Percentiles rank a stretch among this genome's conserved stretches.
These are phyloP conservation scores for Eruca vesicaria DNA, from an alignment of 441 rosid genomes.

Conservation along the genomic window DNA sequence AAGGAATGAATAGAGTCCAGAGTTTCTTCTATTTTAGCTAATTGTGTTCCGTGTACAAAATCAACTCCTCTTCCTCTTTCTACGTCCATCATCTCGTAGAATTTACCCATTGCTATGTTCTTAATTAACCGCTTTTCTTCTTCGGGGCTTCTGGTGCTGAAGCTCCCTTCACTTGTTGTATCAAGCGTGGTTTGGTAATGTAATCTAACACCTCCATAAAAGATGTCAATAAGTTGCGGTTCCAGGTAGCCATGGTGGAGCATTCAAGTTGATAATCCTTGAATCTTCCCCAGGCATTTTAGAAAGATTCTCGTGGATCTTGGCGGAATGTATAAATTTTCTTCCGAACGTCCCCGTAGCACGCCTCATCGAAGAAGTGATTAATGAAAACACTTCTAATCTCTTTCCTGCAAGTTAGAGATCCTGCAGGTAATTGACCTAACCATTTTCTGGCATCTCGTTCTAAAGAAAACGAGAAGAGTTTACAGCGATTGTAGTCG, in stretches of 20 bases:
- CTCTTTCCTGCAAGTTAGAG: not conserved
- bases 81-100: not conserved
- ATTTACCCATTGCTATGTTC: not conserved
- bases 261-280: not conserved
- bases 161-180: not conserved
- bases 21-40: not conserved
- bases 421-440: not conserved
- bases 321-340: not conserved
- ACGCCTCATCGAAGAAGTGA: not conserved
- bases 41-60: not conserved
- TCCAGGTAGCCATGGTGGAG: not conserved
- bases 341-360: not conserved
- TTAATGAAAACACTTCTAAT: not conserved
- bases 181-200: not conserved
- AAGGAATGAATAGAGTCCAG: not conserved
- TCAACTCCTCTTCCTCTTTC: not conserved
- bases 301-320: not conserved
- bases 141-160: not conserved
- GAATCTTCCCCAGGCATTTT: not conserved
- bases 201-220: not conserved
- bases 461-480: not conserved
- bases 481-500: not conserved
- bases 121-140: not conserved
- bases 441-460: not conserved
- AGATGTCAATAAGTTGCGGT: not conserved